phyloP scores from a whole-genome alignment of 331 rosid genomes.

The Malus hybrid region DNA sequence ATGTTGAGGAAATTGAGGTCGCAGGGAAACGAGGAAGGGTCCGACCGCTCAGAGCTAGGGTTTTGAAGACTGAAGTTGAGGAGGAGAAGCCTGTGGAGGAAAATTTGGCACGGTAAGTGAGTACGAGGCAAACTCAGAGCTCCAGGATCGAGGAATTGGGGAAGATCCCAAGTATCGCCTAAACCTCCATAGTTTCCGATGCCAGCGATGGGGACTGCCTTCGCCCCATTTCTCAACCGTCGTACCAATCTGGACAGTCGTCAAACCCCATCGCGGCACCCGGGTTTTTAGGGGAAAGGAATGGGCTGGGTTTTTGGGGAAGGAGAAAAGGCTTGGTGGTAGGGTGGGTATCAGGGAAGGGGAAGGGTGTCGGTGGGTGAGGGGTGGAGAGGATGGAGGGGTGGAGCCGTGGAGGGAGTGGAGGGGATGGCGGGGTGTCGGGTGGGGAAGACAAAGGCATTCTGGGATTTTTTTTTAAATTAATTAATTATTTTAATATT shows the following conservation, averaged over 20 bases:
- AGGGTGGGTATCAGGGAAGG: no score
- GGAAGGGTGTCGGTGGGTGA: no score
- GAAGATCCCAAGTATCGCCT: conserved; percentile 8
- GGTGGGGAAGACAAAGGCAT: no score
- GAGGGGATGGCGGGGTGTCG: no score
- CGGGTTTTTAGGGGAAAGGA: conserved; percentile 47
- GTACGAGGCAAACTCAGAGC: neutral
- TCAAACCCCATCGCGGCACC: conserved; percentile 27
- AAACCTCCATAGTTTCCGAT: neutral
- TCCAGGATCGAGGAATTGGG: conserved; percentile 15
- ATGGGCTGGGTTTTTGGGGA: conserved; percentile 59
- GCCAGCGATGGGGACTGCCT: neutral
- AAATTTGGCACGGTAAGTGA: neutral
- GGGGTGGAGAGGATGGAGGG: no score
- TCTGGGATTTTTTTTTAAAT: no score
- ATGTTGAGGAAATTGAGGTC: neutral
- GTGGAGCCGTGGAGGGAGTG: no score
- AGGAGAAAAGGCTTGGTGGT: no score
- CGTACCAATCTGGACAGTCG: conserved; percentile 15
- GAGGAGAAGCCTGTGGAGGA: neutral
- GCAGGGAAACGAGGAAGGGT: conserved; percentile 16
- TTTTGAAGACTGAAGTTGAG: conserved; percentile 12
- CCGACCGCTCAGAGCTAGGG: conserved; percentile 26
- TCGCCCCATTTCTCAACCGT: no score
- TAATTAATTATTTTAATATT: no score